These are phyloP conservation scores for Dactylonectria estremocensis DNA, from an alignment of 2,329 filamentous ascomycete species.

Conservation along the genomic window DNA sequence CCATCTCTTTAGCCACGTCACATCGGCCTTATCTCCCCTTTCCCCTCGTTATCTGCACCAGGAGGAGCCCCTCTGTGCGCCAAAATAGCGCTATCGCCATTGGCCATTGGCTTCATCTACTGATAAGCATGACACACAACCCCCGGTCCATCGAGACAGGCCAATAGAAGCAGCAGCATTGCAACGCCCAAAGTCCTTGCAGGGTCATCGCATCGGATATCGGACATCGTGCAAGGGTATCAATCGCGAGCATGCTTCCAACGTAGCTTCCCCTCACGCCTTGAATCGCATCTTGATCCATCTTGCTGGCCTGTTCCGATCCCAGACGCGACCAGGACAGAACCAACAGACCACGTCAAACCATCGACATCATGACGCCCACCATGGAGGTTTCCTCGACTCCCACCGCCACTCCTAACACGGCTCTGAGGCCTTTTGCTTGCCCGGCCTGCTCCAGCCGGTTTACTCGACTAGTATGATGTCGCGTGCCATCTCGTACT, in stretches of 20 bases:
- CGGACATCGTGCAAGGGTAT: conserved; percentile 6
- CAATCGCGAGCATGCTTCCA: conserved; percentile 2
- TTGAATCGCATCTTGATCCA: background rate
- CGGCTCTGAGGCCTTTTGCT: conserved; percentile 28
- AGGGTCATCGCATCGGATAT: background rate
- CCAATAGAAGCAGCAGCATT: conserved; percentile 17
- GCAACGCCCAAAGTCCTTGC: background rate
- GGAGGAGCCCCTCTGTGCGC: conserved; percentile 27
- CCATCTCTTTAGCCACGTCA: conserved; percentile 11
- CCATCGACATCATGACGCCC: background rate
- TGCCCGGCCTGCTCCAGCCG: conserved; percentile 32
- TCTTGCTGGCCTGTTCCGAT: background rate
- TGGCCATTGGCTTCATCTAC: conserved; percentile 12
- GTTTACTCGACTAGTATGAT: conserved; percentile 30
- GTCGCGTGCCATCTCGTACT: background rate
- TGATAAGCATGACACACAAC: conserved; percentile 9
- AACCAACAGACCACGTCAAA: background rate
- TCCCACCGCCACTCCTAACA: conserved; percentile 11
- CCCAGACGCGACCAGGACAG: background rate
- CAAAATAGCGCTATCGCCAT: conserved; percentile 21
- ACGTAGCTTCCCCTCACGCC: conserved; percentile 23
- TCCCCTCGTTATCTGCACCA: background rate
- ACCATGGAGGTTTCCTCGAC: conserved; percentile 24
- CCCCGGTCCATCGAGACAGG: conserved; percentile 6
- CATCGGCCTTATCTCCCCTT: conserved; percentile 13